Evolutionary conservation across 257 asterid species (phyloP), one percentile per base, ranked within the genome.

Genomic region (Linaria vulgaris): DNA sequence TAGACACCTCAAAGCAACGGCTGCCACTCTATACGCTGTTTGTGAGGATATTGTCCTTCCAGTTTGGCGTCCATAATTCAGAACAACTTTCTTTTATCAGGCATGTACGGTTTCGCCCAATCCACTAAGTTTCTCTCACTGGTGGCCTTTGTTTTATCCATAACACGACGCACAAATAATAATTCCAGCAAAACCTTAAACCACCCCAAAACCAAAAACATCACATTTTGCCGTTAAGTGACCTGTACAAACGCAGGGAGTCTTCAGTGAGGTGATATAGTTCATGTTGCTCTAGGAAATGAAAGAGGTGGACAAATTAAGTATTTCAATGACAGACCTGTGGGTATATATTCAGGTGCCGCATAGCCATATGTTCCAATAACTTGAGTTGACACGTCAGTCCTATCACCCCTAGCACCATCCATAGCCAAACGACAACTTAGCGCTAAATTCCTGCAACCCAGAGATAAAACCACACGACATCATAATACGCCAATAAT

Each of bases 391-490:
- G 82, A 65, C 43, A 76, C 78, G 21, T 64, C 80, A 31, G 83
- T 80, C 57, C 69, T 63, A 54, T 75, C 81, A 71, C 79, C 83
- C 19, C 79, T 75, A 44, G 84, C 79, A 23, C 85, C 83, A 0
- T 78, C 82, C 66, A 44, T 74, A 0, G 81, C 82, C 68, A 76
- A 58, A 37, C 86, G 83, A 74, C 61, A 83, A 63, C 66, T 85
- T 83, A 67, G 86, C 77, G 21, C 77, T 80, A 45, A 83, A 83
- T 31, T 85, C 85, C 89, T 85, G 81, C 13, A 11, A 2, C 6
- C 34, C 12, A 15, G 8, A 67, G 5, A 21, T 4, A 11, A 31
- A 30, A 65, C 39, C 61, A 34, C 50, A 1, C 3, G 13, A 58
- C 50, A 38, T 15, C 8, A 31, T 4, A 7, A 7, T 8, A 31